Conservation (phyloP, 371 early-diverging fungal genomes). For the Mucor circinelloides region DNA sequence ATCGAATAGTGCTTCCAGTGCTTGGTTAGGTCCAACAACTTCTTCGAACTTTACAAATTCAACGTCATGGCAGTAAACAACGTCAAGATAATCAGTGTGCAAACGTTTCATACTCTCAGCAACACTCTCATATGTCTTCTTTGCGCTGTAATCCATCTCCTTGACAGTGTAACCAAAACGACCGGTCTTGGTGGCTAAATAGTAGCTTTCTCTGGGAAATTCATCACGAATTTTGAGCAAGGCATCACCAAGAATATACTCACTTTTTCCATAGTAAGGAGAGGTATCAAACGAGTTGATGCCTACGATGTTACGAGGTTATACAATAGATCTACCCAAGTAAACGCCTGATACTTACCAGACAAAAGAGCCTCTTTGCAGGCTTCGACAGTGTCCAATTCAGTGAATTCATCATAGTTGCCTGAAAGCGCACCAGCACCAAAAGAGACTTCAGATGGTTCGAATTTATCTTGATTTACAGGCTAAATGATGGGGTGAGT, state of each 20-base stretch:
- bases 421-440: constrained; percentile 63
- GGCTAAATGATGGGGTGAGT: constrained; percentile 1
- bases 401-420: constrained; percentile 53
- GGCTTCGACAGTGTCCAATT: constrained; percentile 53
- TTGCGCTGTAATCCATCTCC: constrained; percentile 72
- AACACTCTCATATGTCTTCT: constrained; percentile 59
- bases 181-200: constrained; percentile 75
- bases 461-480: constrained; percentile 43
- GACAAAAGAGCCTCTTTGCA: constrained; percentile 52
- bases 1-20: constrained; percentile 67
- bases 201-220: constrained; percentile 68
- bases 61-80: constrained; percentile 81
- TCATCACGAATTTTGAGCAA: constrained; percentile 50
- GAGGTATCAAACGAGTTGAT: constrained; percentile 80
- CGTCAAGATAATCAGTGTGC: constrained; percentile 73
- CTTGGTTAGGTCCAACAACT: constrained; percentile 58
- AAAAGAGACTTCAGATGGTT: constrained; percentile 50
- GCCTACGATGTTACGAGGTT: constrained; percentile 35
- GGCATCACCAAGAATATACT: constrained; percentile 71
- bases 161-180: constrained; percentile 68
- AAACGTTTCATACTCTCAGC: constrained; percentile 65
- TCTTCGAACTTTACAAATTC: constrained; percentile 72
- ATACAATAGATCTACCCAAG: too few relatives aligned
- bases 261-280: constrained; percentile 77
- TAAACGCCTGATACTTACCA: constrained; percentile 15